A percentile compares a stretch with the other conserved stretches of the same genome.
These are phyloP conservation scores for Colletotrichum camelliae DNA, from an alignment of 2,329 filamentous ascomycete species.

Conservation along the genomic window DNA sequence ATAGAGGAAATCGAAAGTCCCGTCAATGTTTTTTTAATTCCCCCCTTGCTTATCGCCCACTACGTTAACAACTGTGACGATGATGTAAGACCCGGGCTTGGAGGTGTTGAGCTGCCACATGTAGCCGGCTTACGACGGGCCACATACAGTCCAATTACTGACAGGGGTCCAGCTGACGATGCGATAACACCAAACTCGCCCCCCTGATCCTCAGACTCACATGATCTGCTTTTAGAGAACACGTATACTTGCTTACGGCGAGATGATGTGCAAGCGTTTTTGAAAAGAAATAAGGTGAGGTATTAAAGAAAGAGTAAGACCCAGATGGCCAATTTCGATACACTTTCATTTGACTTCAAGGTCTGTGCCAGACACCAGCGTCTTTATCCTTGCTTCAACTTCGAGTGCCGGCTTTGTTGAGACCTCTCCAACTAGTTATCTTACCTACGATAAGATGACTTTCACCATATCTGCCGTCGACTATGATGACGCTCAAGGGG, in stretches of 20 bases:
- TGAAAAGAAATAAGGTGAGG: too few species aligned
- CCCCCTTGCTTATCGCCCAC: neutral
- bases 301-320: neutral
- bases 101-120: neutral
- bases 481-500: neutral
- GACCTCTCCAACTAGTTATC: neutral
- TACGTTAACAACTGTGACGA: neutral
- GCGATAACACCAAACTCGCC: neutral
- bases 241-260: neutral
- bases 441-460: neutral
- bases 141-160: neutral
- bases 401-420: neutral
- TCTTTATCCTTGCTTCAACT: neutral
- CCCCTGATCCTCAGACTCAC: neutral
- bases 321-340: neutral
- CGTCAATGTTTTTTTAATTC: neutral
- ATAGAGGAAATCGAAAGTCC: neutral
- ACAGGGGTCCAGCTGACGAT: neutral
- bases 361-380: neutral
- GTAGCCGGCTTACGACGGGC: neutral
- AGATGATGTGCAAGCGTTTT: neutral
- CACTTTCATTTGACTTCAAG: neutral
- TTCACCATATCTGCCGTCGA: neutral
- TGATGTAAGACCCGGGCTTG: neutral
- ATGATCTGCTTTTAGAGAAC: neutral